Percentiles rank a stretch among this genome's conserved stretches.
Conservation (phyloP, 139 green algal genomes). For the Zygnema circumcarinatum region DNA sequence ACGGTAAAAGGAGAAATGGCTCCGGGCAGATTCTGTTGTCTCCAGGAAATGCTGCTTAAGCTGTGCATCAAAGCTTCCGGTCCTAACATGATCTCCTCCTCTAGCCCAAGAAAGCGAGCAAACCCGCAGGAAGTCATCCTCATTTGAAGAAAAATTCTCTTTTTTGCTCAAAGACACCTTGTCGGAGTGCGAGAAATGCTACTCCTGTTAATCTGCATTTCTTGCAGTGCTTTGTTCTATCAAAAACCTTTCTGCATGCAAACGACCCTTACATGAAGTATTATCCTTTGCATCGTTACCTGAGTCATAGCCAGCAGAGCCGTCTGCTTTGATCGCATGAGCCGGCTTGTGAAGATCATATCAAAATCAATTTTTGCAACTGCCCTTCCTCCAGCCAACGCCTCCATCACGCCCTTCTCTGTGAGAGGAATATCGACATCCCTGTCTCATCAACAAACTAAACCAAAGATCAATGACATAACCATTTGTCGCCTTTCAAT, state of each 20-base stretch:
- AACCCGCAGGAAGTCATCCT: too few species aligned
- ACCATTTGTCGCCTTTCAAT: not conserved
- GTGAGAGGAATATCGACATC: constrained; percentile 62
- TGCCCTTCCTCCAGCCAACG: constrained; percentile 41
- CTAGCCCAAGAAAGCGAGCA: too few species aligned
- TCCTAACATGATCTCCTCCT: too few species aligned
- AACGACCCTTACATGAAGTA: constrained; percentile 20
- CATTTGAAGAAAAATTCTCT: too few species aligned
- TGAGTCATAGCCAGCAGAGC: constrained; percentile 58
- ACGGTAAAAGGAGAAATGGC: not conserved
- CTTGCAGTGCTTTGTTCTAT: too few species aligned
- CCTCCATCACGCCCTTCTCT: constrained; percentile 58
- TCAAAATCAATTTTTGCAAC: constrained; percentile 52
- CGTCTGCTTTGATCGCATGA: constrained; percentile 51
- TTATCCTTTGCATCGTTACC: constrained; percentile 46
- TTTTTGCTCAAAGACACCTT: too few species aligned
- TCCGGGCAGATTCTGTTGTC: too few species aligned
- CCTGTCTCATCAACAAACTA: constrained; percentile 23
- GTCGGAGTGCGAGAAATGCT: too few species aligned
- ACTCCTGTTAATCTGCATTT: too few species aligned
- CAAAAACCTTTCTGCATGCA: too few species aligned
- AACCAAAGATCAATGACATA: not conserved
- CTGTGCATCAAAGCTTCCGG: too few species aligned
- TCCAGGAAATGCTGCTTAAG: too few species aligned
- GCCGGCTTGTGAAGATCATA: constrained; percentile 58